phyloP scores from a whole-genome alignment of 805 yeast species.

The Deakozyma indianensis region DNA sequence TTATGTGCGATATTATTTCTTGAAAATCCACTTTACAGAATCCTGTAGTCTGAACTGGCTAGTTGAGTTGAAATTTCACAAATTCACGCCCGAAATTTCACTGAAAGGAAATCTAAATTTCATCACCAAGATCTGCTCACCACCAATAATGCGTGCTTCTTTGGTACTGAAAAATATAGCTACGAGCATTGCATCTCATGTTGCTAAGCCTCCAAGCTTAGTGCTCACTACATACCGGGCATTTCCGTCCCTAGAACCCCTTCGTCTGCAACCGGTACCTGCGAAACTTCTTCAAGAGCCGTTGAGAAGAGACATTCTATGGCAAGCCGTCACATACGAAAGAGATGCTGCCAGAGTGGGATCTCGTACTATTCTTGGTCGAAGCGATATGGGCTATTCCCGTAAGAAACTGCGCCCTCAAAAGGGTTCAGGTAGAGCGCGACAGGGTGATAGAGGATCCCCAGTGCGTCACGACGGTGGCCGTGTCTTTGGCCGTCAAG shows the following conservation, averaged over 20 bases:
- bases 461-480: slow-evolving; percentile 87
- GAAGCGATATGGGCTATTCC: slow-evolving; percentile 76
- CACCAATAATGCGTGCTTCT: too few species aligned
- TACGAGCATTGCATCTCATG: not conserved
- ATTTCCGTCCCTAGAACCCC: slow-evolving; percentile 88
- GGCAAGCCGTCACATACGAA: slow-evolving; percentile 91
- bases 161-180: slow-evolving; percentile 1
- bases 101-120: too few species aligned
- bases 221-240: slow-evolving; percentile 64
- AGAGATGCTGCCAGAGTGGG: slow-evolving; percentile 84
- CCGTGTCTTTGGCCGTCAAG: slow-evolving; percentile 75
- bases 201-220: slow-evolving; percentile 39
- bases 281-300: slow-evolving; percentile 56
- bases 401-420: slow-evolving; percentile 74
- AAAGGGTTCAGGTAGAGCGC: slow-evolving; percentile 89
- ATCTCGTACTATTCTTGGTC: slow-evolving; percentile 71
- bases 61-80: too few species aligned
- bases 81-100: too few species aligned
- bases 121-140: too few species aligned
- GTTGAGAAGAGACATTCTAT: slow-evolving; percentile 76
- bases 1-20: too few species aligned
- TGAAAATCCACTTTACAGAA: too few species aligned
- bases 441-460: slow-evolving; percentile 91
- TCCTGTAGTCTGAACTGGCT: too few species aligned
- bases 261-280: slow-evolving; percentile 61